Base-by-base conservation (phyloP, 2,329 filamentous ascomycete species). In the Teratosphaeriaceae sp. region DNA sequence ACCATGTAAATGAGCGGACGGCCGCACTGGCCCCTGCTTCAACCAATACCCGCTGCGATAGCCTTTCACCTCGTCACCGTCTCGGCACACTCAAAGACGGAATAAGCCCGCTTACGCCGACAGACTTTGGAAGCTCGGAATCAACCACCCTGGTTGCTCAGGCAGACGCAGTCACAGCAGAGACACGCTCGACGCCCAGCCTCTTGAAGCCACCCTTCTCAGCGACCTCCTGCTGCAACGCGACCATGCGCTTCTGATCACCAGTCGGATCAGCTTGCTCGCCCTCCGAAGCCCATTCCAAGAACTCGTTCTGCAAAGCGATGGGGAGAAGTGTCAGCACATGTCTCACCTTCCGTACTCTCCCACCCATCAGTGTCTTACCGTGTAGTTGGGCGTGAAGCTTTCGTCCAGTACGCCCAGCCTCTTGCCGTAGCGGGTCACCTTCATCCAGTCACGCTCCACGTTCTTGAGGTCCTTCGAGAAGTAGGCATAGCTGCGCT, bases 401-500 rank as follows among this genome's bases (percentile, higher is more conserved):
- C 58, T 62, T 13, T 71, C 69, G n/a, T 75, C 71, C 45, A 88
- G 59, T 19, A 88, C 80, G 2, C 76, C 80, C 2, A 88, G 71
- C 2, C 84, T 72, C 72, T 87, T 85, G 23, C 84, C 84, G 59
- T 88, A 88, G 50, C 71, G 73, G 35, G 84, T 88, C 9, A 88
- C 85, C 72, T 88, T 88, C 45, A 73, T 65, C 84, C 84, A 88
- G 67, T 88, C 84, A 37, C 85, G 76, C 41, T 64, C 53, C 5
- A 88, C 84, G 52, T 88, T 88, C 75, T 85, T 82, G 51, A 88
- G 59, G 52, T 88, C 83, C 50, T 74, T 74, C 45, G 79, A 84
- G 63, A 88, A 85, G 71, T 87, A 88, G 16, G 84, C 83, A 56
- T 78, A 88, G 54, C 79, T 84, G 47, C 84, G 79, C 73, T 88